Conservation (phyloP, 352 stramenopile genomes). For the Globisporangium middletonii region DNA sequence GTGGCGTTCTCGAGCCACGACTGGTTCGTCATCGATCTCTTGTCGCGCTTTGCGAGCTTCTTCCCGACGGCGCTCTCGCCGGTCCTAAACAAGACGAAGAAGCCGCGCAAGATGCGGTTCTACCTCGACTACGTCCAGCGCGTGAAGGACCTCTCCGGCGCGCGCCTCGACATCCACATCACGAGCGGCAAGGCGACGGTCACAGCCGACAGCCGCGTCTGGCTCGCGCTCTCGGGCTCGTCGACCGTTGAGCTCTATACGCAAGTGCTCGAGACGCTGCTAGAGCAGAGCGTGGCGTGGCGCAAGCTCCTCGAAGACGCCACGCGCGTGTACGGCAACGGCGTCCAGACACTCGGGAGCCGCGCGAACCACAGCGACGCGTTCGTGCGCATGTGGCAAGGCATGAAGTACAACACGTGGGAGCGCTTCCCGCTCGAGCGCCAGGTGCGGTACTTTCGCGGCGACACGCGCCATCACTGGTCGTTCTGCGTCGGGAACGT, state of each 20-base stretch:
- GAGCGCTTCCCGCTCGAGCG: constrained; percentile 29
- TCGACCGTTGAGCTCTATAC: constrained; percentile 42
- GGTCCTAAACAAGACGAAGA: constrained; percentile 60
- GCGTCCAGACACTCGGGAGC: constrained; percentile 9
- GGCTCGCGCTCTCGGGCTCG: constrained; percentile 31
- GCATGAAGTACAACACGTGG: constrained; percentile 29
- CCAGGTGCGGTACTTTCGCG: constrained; percentile 45
- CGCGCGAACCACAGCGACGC: constrained; percentile 23
- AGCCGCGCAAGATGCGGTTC: constrained; percentile 62
- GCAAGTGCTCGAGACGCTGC: constrained; percentile 40
- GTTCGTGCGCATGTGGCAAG: constrained; percentile 51
- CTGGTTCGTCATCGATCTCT: constrained; percentile 34
- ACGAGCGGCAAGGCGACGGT: constrained; percentile 29
- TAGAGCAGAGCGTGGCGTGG: constrained; percentile 41
- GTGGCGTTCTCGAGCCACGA: constrained; percentile 50
- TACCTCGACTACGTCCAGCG: constrained; percentile 61
- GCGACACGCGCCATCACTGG: constrained; percentile 48
- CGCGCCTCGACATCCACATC: constrained; percentile 37
- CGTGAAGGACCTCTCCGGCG: constrained; percentile 32
- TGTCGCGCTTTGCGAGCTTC: constrained; percentile 49
- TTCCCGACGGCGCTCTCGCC: constrained; percentile 42
- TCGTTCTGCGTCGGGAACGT: constrained; percentile 56
- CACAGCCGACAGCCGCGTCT: constrained; percentile 40
- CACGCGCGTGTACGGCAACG: constrained; percentile 18
- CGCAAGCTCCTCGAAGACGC: constrained; percentile 32